A percentile compares a stretch with the other conserved stretches of the same genome.
Evolutionary conservation across 192 early-diverging fungal genomes (phyloP).

Genomic region (Tieghemiomyces parasiticus): DNA sequence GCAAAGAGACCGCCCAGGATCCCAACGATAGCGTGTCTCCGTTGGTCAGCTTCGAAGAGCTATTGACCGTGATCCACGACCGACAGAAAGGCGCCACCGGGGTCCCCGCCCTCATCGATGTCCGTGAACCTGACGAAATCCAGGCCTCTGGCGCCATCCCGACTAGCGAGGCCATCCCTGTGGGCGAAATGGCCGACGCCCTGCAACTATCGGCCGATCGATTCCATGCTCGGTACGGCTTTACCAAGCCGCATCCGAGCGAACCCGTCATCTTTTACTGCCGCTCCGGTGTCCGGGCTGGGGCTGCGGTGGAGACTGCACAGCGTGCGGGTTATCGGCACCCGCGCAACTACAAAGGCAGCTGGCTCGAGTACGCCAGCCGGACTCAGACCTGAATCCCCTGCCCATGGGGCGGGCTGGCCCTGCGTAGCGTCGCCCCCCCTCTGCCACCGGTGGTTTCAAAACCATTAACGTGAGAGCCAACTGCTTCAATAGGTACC

Average conservation of each 20-base stretch:
- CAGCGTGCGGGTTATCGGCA: background rate
- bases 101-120: background rate
- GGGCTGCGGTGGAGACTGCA: background rate
- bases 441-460: too few species aligned
- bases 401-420: too few species aligned
- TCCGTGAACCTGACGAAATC: slow-evolving; percentile 9
- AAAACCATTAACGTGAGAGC: too few species aligned
- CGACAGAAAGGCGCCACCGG: background rate
- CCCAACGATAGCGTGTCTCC: too few species aligned
- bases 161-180: background rate
- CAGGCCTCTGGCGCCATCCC: background rate
- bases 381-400: slow-evolving; percentile 10
- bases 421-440: too few species aligned
- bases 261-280: slow-evolving; percentile 7
- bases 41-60: slow-evolving; percentile 2
- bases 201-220: background rate
- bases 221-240: background rate
- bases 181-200: slow-evolving; percentile 1
- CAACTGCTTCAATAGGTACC: too few species aligned
- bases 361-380: slow-evolving; percentile 8
- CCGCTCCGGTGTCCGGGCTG: slow-evolving; percentile 6
- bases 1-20: too few species aligned
- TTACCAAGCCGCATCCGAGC: background rate
- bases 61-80: background rate
- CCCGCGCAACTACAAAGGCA: slow-evolving; percentile 2